Percentiles rank a stretch among this genome's conserved stretches.
Conservation (phyloP, 192 early-diverging fungal genomes). For the Powellomyces hirtus region DNA sequence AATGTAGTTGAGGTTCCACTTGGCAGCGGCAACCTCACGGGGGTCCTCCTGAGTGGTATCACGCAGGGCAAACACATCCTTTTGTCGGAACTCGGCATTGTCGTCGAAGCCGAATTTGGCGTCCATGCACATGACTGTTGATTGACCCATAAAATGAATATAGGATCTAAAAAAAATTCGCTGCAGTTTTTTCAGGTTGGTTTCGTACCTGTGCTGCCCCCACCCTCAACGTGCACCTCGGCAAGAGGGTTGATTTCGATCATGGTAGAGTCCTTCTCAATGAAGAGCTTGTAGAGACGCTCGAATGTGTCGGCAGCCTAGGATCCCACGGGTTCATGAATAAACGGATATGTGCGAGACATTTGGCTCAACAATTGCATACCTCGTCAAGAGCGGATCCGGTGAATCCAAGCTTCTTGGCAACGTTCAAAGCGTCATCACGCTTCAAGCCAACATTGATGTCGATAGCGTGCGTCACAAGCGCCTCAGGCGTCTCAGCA, state of each 20-base stretch:
- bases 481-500: conserved; percentile 92
- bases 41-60: conserved; percentile 95
- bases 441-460: conserved; percentile 78
- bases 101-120: conserved; percentile 99
- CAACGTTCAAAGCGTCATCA: conserved; percentile 74
- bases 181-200: too few species aligned
- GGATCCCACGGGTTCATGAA: too few species aligned
- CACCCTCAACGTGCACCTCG: conserved; percentile 83
- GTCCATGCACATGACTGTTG: conserved; percentile 95
- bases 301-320: conserved; percentile 88
- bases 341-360: not conserved
- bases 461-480: conserved; percentile 88
- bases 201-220: conserved; percentile 33
- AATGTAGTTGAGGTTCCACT: conserved; percentile 99
- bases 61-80: conserved; percentile 82
- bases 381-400: conserved; percentile 70
- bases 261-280: conserved; percentile 95
- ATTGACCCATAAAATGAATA: too few species aligned
- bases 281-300: conserved; percentile 94
- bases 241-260: conserved; percentile 99
- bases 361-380: not conserved
- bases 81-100: conserved; percentile 97
- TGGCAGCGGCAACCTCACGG: conserved; percentile 94
- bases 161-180: too few species aligned
- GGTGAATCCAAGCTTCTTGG: conserved; percentile 86